phyloP scores from a whole-genome alignment of 129 eudicot genomes.

The Helianthus tuberosus region DNA sequence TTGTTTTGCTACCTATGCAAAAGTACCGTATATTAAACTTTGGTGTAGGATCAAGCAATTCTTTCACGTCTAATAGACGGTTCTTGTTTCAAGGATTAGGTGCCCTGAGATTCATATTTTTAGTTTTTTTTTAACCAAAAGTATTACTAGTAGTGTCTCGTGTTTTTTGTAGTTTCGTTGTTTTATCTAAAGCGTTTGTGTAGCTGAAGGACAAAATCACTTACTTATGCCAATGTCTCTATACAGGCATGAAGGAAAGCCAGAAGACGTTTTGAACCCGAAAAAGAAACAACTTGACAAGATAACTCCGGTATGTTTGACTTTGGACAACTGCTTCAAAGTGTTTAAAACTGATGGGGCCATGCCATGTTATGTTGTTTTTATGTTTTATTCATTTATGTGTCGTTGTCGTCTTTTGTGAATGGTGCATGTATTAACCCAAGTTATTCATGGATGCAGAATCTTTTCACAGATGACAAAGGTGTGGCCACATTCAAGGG shows the following conservation, averaged over 20 bases:
- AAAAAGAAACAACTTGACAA: slow-evolving; percentile 96
- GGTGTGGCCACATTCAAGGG: slow-evolving; percentile 94
- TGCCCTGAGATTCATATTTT: no score
- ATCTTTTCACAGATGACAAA: slow-evolving; percentile 80
- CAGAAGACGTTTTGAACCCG: slow-evolving; percentile 93
- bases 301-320: slow-evolving; percentile 67
- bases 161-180: not conserved
- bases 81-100: not conserved
- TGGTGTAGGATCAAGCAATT: not conserved
- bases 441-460: slow-evolving; percentile 51
- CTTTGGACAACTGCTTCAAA: not conserved
- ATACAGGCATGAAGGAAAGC: slow-evolving; percentile 85
- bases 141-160: not conserved
- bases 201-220: no score
- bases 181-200: not conserved
- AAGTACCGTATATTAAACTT: not conserved
- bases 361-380: not conserved
- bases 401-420: not conserved
- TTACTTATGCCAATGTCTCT: slow-evolving; percentile 3
- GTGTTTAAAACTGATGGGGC: not conserved
- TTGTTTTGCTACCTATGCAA: not conserved
- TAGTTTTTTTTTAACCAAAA: no score
- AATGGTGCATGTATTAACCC: slow-evolving; percentile 25
- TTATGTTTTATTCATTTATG: not conserved
- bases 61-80: not conserved